Evolutionary conservation across 805 yeast species (phyloP).

Genomic region (Saccharomycodes ludwigii): DNA sequence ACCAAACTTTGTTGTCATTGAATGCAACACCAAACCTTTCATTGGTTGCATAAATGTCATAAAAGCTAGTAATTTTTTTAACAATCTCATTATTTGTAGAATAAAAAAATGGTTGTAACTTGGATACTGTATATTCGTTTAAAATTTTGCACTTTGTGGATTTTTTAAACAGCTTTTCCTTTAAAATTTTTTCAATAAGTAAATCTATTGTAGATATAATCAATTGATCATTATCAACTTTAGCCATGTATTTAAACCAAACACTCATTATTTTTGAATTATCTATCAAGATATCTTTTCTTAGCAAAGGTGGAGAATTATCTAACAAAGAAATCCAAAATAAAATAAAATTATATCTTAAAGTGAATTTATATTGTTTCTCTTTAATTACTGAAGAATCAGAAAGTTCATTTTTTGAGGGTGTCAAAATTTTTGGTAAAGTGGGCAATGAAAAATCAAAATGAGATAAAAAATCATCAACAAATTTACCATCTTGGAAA

Average conservation of each 20-base stretch:
- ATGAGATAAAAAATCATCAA: conserved; percentile 45
- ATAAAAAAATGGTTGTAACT: conserved; percentile 41
- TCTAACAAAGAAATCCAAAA: conserved; percentile 48
- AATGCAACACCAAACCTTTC: conserved; percentile 33
- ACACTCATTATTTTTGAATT: conserved; percentile 47
- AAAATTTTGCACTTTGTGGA: conserved; percentile 62
- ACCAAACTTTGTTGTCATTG: conserved; percentile 42
- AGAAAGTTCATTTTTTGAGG: conserved; percentile 35
- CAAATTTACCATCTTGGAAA: conserved; percentile 35
- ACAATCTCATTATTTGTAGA: conserved; percentile 26
- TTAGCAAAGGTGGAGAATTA: conserved; percentile 36
- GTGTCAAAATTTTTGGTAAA: conserved; percentile 49
- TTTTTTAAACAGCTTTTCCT: conserved; percentile 50
- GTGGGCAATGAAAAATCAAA: conserved; percentile 58
- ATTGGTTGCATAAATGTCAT: conserved; percentile 39
- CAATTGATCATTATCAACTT: conserved; percentile 37
- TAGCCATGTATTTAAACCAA: conserved; percentile 52
- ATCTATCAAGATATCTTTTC: conserved; percentile 52
- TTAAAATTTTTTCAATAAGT: conserved; percentile 38
- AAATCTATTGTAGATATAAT: conserved; percentile 31
- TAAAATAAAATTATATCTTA: conserved; percentile 46
- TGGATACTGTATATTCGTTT: conserved; percentile 61
- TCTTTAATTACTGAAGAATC: no score
- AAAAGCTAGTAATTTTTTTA: conserved; percentile 31
- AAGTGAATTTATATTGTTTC: conserved; percentile 27